phyloP scores from a whole-genome alignment of 2,329 filamentous ascomycete species.

The Neocatenulostroma microsporum region DNA sequence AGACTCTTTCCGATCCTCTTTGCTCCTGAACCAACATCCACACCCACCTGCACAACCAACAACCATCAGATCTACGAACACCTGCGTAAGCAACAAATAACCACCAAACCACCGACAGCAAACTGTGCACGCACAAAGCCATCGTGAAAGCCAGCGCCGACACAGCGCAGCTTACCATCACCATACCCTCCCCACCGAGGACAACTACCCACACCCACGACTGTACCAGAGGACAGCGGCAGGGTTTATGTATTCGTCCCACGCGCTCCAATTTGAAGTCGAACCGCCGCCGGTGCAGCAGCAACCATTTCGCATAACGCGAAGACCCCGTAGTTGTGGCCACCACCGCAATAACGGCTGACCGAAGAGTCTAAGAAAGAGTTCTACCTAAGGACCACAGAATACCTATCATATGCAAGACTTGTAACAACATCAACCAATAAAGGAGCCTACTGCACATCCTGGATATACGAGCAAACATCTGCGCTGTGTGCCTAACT shows the following conservation, averaged over 20 bases:
- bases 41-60: too few species aligned
- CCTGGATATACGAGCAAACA: constrained; percentile 21
- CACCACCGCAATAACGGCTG: constrained; percentile 91
- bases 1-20: background rate
- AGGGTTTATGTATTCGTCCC: constrained; percentile 97
- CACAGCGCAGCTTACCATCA: constrained; percentile 11
- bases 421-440: background rate
- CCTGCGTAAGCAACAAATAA: background rate
- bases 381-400: too few species aligned
- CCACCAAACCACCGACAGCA: constrained; percentile 6
- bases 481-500: constrained; percentile 30
- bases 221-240: constrained; percentile 14
- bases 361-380: constrained; percentile 16
- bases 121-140: constrained; percentile 1
- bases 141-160: constrained; percentile 6
- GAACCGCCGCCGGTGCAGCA: constrained; percentile 91
- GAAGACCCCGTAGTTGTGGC: constrained; percentile 77
- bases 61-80: background rate
- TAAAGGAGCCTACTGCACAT: constrained; percentile 2
- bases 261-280: constrained; percentile 89
- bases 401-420: background rate
- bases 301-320: constrained; percentile 82
- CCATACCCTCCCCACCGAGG: constrained; percentile 11
- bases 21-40: background rate
- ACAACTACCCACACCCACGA: constrained; percentile 6